Conservation (phyloP, 805 yeast genomes). For the Metschnikowia koreensis region DNA sequence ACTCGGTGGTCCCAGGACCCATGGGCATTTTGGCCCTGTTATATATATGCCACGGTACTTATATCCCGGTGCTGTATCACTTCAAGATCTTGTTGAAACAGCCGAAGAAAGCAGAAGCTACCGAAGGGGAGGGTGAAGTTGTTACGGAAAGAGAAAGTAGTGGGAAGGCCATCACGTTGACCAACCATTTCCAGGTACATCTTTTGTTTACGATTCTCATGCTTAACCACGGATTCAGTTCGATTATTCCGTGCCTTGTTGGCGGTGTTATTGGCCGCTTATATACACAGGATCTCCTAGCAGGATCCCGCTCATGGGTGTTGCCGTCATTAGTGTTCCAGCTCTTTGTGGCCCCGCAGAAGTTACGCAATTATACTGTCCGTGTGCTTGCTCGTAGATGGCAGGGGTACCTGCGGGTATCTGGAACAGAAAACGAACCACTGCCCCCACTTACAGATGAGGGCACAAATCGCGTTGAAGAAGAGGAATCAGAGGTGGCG, state of each 20-base stretch:
- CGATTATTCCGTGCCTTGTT: constrained; percentile 36
- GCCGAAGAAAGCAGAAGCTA: neutral
- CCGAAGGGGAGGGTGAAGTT: neutral
- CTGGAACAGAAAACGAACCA: neutral
- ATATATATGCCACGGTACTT: constrained; percentile 36
- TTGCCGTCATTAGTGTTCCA: constrained; percentile 29
- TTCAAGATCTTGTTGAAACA: constrained; percentile 30
- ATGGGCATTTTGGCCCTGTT: constrained; percentile 39
- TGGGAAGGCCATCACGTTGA: constrained; percentile 18
- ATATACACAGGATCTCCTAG: constrained; percentile 42
- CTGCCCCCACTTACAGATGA: constrained; percentile 8
- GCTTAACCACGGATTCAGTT: constrained; percentile 43
- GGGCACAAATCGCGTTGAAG: neutral
- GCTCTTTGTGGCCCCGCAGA: constrained; percentile 28
- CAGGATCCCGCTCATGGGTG: constrained; percentile 38
- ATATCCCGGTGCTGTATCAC: constrained; percentile 34
- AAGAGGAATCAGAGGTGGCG: constrained; percentile 26
- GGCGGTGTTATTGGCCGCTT: constrained; percentile 47
- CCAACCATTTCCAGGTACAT: constrained; percentile 43
- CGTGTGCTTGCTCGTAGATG: constrained; percentile 6
- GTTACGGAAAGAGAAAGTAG: neutral
- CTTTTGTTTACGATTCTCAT: constrained; percentile 35
- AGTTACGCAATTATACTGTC: constrained; percentile 7
- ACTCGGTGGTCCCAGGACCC: constrained; percentile 40
- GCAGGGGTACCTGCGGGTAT: constrained; percentile 15